phyloP scores from a whole-genome alignment of 768 basidiomycete species.

The Kwoniella heveanensis region DNA sequence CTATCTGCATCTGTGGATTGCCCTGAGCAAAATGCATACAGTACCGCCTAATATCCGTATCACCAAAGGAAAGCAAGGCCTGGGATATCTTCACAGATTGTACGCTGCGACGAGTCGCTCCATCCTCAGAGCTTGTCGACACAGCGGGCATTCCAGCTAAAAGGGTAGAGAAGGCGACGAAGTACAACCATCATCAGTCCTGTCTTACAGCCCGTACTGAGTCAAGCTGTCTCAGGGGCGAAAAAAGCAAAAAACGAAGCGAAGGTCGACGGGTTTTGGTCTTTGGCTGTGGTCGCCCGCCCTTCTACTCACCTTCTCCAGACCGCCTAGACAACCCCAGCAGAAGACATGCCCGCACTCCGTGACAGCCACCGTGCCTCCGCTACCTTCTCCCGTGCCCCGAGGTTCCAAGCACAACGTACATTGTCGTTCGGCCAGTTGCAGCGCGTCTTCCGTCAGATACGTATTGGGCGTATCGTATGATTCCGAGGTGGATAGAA shows the following conservation, averaged over 20 bases:
- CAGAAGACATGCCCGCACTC: conserved; percentile 58
- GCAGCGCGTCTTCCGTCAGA: conserved; percentile 33
- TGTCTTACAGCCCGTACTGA: no score
- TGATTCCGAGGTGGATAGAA: conserved; percentile 16
- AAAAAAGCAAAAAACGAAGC: no score
- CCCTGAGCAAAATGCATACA: no score
- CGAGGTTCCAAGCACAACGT: conserved; percentile 52
- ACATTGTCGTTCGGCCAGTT: conserved; percentile 46
- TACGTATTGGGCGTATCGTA: conserved; percentile 43
- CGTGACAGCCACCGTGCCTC: conserved; percentile 52
- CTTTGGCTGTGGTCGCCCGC: no score
- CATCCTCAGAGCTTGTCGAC: conserved; percentile 53
- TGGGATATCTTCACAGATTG: no score
- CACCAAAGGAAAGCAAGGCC: background rate
- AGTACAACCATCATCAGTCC: conserved; percentile 8
- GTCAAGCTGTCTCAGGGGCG: no score
- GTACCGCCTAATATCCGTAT: no score
- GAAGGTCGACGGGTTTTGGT: no score
- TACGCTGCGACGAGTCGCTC: conserved; percentile 52
- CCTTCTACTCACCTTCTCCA: conserved; percentile 55
- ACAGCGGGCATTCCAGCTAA: conserved; percentile 56
- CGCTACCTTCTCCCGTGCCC: conserved; percentile 49
- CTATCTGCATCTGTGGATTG: no score
- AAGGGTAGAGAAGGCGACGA: background rate
- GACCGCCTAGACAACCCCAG: conserved; percentile 55